phyloP scores from a whole-genome alignment of 352 stramenopile species.

The Phytophthora sansomeana region DNA sequence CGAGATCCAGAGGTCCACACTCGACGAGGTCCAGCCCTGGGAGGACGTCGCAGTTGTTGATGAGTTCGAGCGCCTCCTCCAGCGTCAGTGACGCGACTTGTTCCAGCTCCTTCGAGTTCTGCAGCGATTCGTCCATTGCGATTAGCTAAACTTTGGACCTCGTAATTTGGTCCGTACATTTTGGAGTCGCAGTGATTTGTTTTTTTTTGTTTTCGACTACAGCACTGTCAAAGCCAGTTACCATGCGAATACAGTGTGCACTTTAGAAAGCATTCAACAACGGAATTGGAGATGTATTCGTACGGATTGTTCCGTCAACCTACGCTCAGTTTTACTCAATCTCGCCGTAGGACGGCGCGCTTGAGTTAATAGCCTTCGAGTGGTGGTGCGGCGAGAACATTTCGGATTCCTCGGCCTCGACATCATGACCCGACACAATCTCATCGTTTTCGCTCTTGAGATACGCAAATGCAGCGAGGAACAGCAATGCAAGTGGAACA shows the following conservation, averaged over 20 bases:
- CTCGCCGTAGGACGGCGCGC: conserved; percentile 39
- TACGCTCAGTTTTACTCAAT: conserved; percentile 25
- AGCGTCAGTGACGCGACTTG: conserved; percentile 4
- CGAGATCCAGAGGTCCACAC: not conserved
- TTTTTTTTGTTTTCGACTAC: not conserved
- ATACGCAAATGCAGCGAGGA: conserved; percentile 54
- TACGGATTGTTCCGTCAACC: conserved; percentile 22
- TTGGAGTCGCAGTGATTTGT: not conserved
- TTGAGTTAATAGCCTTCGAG: conserved; percentile 41
- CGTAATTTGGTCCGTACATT: not conserved
- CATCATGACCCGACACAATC: conserved; percentile 28
- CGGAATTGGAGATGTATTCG: conserved; percentile 21
- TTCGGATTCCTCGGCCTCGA: conserved; percentile 51
- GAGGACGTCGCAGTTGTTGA: conserved; percentile 12
- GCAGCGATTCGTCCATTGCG: conserved; percentile 9
- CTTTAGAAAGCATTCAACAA: not conserved
- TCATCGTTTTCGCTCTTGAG: conserved; percentile 47
- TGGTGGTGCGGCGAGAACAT: conserved; percentile 69
- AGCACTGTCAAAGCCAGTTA: too few species aligned
- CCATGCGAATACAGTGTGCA: too few species aligned
- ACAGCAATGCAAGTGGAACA: conserved; percentile 58
- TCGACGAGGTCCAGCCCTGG: not conserved
- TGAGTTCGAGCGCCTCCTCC: conserved; percentile 22
- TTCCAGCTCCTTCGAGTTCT: not conserved
- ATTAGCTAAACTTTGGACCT: not conserved